Base-by-base conservation (phyloP, 495 filamentous ascomycete species). In the Penicillium paradoxum region DNA sequence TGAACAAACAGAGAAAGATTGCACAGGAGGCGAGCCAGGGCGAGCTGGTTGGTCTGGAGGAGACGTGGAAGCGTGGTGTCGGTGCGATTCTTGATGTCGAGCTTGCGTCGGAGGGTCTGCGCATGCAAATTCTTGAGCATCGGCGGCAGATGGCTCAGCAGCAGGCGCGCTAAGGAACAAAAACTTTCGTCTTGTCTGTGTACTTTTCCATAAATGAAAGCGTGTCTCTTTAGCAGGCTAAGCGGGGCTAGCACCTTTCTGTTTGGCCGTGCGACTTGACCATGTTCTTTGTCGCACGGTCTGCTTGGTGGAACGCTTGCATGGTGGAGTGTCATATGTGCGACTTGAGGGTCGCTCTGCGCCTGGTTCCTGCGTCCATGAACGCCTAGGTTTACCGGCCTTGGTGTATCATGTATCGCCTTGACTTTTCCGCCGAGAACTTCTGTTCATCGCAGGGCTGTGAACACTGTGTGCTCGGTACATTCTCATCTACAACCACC, bases 11-110 rank as follows among this genome's bases (percentile, higher is more conserved):
- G 65, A 76, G 93, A 37, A 85, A 85, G 62, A 70, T 76, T 10
- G 76, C 74, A 39, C 92, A 97, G 76, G 83, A 87, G 45, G 78
- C 73, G 44, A 83, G 79, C 3, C 75, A 76, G 45, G 84, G 81
- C 3, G 89, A 91, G 74, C 60, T 96, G 51, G 65, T 59, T 38
- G 77, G 75, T 6, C 66, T 95, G 37, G 87, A 92, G 61, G 83
- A 87, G 54, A 77, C 77, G 17, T 96, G 87, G 90, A 77, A 75
- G 67, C 72, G 68, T n/a, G 85, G 85, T 11, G 78, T 91, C 21
- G 84, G 82, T n/a, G 71, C 79, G 47, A 80, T 85, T 37, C 55
- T 93, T 32, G 87, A 91, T 70, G 85, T 86, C 13, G 87, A 92
- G 72, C 70, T 86, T 55, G 88, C 87, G 3, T 80, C 82, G 14